A percentile compares a stretch with the other conserved stretches of the same genome.
Conservation (phyloP, 1,139 yeast species). For the Lodderomyces pseudojiufengensis region DNA sequence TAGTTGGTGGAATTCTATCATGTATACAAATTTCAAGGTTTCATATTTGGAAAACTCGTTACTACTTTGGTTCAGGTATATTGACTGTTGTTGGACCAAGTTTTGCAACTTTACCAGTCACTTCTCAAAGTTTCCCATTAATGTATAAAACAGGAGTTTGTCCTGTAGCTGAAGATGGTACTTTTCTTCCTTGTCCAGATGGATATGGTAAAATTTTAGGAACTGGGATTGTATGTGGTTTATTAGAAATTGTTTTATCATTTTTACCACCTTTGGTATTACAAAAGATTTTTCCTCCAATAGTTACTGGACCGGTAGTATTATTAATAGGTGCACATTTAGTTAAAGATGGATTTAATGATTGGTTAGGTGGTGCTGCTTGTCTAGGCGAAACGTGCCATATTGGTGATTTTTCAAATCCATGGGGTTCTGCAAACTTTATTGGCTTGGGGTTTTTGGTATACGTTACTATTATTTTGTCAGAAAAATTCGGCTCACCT, state of each 20-base stretch:
- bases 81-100: conserved; percentile 88
- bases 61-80: conserved; percentile 81
- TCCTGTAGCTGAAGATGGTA: conserved; percentile 57
- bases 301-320: conserved; percentile 92
- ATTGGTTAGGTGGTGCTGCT: conserved; percentile 88
- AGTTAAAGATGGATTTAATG: conserved; percentile 66
- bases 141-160: conserved; percentile 77
- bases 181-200: conserved; percentile 74
- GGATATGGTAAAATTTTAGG: conserved; percentile 87
- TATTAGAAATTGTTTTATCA: conserved; percentile 66
- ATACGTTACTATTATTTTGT: conserved; percentile 62
- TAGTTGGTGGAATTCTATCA: conserved; percentile 72
- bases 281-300: conserved; percentile 76
- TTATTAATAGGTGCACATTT: conserved; percentile 71
- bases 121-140: conserved; percentile 67
- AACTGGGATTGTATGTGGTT: conserved; percentile 72
- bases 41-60: conserved; percentile 67
- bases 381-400: conserved; percentile 45
- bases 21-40: conserved; percentile 76
- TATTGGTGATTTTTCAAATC: conserved; percentile 23
- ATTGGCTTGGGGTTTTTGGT: conserved; percentile 86
- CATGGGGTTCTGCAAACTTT: conserved; percentile 84
- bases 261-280: conserved; percentile 71
- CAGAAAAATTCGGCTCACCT: conserved; percentile 91
- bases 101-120: conserved; percentile 82